Evolutionary conservation across 192 early-diverging fungal genomes (phyloP).

Genomic region (Diversispora eburnea): DNA sequence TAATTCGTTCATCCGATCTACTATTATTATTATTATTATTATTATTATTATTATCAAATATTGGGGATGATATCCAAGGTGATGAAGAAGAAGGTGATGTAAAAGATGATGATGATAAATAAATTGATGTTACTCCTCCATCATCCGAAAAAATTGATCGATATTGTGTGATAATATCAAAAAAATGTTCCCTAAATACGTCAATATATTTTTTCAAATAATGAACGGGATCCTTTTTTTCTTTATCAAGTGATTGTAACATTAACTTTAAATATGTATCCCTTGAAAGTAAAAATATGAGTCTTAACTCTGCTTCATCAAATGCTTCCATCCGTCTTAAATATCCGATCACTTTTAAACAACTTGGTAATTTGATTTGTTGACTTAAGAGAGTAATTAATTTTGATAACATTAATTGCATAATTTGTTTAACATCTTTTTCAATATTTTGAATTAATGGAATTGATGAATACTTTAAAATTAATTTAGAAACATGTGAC

Average conservation of each 20-base stretch:
- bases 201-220: conserved; percentile 76
- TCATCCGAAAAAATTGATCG: conserved; percentile 30
- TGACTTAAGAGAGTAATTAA: conserved; percentile 62
- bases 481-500: conserved; percentile 58
- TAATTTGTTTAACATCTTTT: conserved; percentile 55
- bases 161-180: conserved; percentile 81
- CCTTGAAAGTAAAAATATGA: conserved; percentile 72
- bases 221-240: conserved; percentile 52
- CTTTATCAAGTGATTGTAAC: conserved; percentile 49
- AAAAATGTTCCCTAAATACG: conserved; percentile 71
- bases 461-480: conserved; percentile 54
- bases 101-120: conserved; percentile 17
- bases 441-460: conserved; percentile 57
- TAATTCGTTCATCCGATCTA: not conserved
- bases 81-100: conserved; percentile 10
- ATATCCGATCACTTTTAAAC: conserved; percentile 75
- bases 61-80: conserved; percentile 27
- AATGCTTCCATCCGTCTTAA: conserved; percentile 69
- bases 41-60: conserved; percentile 2
- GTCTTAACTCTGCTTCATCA: conserved; percentile 65
- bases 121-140: not conserved
- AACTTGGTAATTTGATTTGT: conserved; percentile 70
- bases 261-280: conserved; percentile 56
- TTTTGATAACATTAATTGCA: conserved; percentile 68
- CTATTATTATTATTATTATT: not conserved